These are phyloP conservation scores for Groenewaldozyma tartarivorans DNA, from an alignment of 805 yeast genomes.

Conservation along the genomic window DNA sequence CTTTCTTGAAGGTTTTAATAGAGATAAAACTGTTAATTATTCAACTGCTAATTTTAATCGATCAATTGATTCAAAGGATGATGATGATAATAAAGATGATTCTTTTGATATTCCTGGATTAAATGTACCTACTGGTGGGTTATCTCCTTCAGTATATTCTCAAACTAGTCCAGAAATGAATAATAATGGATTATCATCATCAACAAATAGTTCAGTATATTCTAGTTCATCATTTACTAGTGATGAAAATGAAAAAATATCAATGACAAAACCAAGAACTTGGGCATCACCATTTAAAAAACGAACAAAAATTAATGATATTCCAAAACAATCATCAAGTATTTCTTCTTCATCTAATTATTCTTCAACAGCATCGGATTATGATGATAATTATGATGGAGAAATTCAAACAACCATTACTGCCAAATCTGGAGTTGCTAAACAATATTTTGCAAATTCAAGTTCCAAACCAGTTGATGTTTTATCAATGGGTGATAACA, in stretches of 20 bases:
- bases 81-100: constrained; percentile 2
- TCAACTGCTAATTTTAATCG: constrained; percentile 27
- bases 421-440: constrained; percentile 9
- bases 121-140: background rate
- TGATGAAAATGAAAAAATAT: constrained; percentile 4
- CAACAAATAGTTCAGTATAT: constrained; percentile 19
- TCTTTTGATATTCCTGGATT: constrained; percentile 1
- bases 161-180: constrained; percentile 12
- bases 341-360: constrained; percentile 2
- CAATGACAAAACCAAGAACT: constrained; percentile 21
- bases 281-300: constrained; percentile 39
- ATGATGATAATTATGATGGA: constrained; percentile 1
- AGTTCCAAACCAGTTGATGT: constrained; percentile 8
- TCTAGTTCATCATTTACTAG: constrained; percentile 16
- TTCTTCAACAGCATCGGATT: constrained; percentile 5
- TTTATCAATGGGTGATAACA: constrained; percentile 22
- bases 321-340: constrained; percentile 20
- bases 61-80: constrained; percentile 1
- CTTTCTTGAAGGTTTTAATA: constrained; percentile 36
- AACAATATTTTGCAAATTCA: constrained; percentile 5
- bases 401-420: constrained; percentile 10
- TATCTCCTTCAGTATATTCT: constrained; percentile 8
- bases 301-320: constrained; percentile 26
- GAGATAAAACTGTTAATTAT: constrained; percentile 24
- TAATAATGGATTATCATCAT: constrained; percentile 14